A percentile compares a stretch with the other conserved stretches of the same genome.
phyloP scores from a whole-genome alignment of 495 filamentous ascomycete genomes.

The Neurospora sp. region DNA sequence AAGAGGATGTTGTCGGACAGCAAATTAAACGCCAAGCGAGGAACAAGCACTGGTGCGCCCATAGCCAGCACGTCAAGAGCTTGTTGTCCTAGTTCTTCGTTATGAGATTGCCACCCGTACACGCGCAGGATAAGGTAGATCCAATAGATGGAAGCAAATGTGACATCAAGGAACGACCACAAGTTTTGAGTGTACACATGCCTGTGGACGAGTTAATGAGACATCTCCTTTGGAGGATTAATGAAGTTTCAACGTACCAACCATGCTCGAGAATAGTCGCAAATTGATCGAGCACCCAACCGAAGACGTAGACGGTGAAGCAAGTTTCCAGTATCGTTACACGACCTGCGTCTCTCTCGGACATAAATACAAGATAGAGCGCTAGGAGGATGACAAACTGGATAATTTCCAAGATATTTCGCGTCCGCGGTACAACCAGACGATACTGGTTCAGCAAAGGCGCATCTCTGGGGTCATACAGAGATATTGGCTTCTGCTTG shows the following conservation, averaged over 20 bases:
- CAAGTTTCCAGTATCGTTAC: constrained; percentile 45
- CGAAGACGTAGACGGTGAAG: constrained; percentile 55
- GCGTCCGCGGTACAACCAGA: constrained; percentile 57
- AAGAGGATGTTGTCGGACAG: constrained; percentile 68
- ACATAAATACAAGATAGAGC: constrained; percentile 56
- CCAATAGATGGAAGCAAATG: constrained; percentile 52
- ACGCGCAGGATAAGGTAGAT: constrained; percentile 51
- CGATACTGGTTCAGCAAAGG: constrained; percentile 67
- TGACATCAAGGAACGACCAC: constrained; percentile 68
- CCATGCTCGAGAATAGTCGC: constrained; percentile 64
- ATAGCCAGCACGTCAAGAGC: constrained; percentile 60
- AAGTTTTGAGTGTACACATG: constrained; percentile 67
- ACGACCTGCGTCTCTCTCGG: constrained; percentile 37
- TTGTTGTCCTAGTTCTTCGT: constrained; percentile 33
- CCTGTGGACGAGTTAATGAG: constrained; percentile 30
- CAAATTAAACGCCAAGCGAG: constrained; percentile 64
- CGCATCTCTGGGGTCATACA: constrained; percentile 57
- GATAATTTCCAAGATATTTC: constrained; percentile 55
- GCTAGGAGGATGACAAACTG: constrained; percentile 56
- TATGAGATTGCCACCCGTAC: constrained; percentile 38
- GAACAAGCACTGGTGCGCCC: constrained; percentile 58
- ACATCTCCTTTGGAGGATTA: neutral
- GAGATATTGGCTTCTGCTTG: constrained; percentile 58
- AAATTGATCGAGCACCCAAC: constrained; percentile 66
- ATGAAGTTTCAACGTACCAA: constrained; percentile 31